These are phyloP conservation scores for Aspergillus costaricaensis DNA, from an alignment of 2,329 filamentous ascomycete genomes.

Conservation along the genomic window DNA sequence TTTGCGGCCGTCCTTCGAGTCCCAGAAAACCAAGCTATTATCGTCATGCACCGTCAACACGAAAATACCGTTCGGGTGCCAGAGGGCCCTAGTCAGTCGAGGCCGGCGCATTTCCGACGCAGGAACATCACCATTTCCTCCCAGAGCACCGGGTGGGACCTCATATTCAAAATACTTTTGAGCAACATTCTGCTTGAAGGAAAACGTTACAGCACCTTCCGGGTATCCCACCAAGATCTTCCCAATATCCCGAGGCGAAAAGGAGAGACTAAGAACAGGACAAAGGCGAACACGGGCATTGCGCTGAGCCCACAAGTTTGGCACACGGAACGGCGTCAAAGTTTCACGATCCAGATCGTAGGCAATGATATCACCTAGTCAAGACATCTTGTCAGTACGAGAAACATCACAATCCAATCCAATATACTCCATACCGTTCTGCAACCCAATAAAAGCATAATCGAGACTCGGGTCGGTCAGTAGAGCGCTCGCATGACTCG, in stretches of 20 bases:
- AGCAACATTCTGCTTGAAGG: constrained; percentile 86
- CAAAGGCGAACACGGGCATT: constrained; percentile 67
- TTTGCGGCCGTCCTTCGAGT: constrained; percentile 81
- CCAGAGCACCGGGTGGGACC: constrained; percentile 77
- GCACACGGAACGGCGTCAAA: constrained; percentile 75
- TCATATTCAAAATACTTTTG: constrained; percentile 81
- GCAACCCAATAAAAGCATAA: constrained; percentile 83
- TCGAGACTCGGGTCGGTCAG: constrained; percentile 88
- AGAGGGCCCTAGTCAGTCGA: constrained; percentile 77
- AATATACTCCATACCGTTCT: constrained; percentile 55
- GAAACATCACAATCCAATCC: too few species aligned
- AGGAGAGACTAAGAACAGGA: constrained; percentile 72
- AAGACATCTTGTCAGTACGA: constrained; percentile 9
- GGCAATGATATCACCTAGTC: constrained; percentile 74
- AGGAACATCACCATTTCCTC: constrained; percentile 67
- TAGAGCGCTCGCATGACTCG: constrained; percentile 72
- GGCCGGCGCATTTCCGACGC: constrained; percentile 68
- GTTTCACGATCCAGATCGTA: constrained; percentile 86
- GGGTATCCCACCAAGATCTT: constrained; percentile 89
- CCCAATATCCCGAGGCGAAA: constrained; percentile 91
- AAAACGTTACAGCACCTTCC: constrained; percentile 85
- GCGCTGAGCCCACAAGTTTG: constrained; percentile 80
- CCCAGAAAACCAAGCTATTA: constrained; percentile 90
- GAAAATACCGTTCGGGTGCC: constrained; percentile 94
- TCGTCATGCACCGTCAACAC: constrained; percentile 86